Base-by-base conservation (phyloP, 257 asterid genomes). In the Solanum sejunctum region DNA sequence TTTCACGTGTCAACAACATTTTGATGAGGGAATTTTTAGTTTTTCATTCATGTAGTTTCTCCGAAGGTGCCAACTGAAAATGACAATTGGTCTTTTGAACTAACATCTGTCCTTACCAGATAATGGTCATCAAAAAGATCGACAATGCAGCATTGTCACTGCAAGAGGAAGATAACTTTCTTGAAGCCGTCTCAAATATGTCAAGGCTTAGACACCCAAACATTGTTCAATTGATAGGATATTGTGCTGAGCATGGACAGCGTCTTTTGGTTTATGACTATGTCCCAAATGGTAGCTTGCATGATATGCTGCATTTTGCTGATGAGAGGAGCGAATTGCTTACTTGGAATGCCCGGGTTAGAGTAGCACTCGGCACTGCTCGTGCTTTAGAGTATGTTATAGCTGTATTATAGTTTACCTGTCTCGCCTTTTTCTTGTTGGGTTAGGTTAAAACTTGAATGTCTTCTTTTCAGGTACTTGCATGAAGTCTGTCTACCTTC, bases 401-500 rank as follows among this genome's bases (percentile, higher is more conserved):
- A 72, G 82, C 69, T 63, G 66, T 21, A 83, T 36, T 36, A 63
- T 63, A 39, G 80, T 89, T 56, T 72, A 49, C 80, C 12, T 55
- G 17, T 32, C 52, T 39, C 43, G 32, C 51, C 39, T 87, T 55
- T 56, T 80, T 41, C 54, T 66, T 85, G 36, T 63, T 67, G 20
- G 54, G 71, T 77, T 77, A 9, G 66, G 49, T 43, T 72, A 84
- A 89, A 36, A 88, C 73, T 52, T 63, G 64, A 69, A 58, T 79
- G 80, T 80, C 49, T 51, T 86, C 81, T 86, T 83, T 66, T 83
- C 89, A 97, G 99, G 97, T 97, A 97, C 92, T 91, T 97, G 98
- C 99, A 97, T 81, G 99, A 97, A 92, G 99, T 95, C 84, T 97
- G 99, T 89, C 89, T 94, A 86, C 99, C 99, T 85, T 93, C 96